A percentile compares a stretch with the other conserved stretches of the same genome.
These are phyloP conservation scores for Populus alba DNA, from an alignment of 345 rosid species.

Conservation along the genomic window DNA sequence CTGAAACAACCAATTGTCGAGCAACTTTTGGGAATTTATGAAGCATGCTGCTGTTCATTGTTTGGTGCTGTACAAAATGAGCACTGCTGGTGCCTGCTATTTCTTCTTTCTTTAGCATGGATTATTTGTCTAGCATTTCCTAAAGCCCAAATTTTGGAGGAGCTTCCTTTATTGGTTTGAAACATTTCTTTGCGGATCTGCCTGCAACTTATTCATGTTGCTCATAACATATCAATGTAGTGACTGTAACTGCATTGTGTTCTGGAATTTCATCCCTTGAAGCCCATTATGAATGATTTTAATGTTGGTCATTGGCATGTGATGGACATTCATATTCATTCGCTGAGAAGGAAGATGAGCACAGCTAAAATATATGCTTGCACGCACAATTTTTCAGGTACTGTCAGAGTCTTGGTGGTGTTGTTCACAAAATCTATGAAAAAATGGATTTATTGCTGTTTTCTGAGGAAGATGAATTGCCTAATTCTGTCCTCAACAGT, in stretches of 20 bases:
- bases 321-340: neutral
- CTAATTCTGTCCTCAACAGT: constrained; percentile 51
- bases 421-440: constrained; percentile 57
- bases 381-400: constrained; percentile 50
- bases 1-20: neutral
- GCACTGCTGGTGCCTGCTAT: neutral
- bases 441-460: constrained; percentile 76
- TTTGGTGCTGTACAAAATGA: neutral
- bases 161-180: neutral
- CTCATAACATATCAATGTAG: neutral
- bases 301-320: neutral
- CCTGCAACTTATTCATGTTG: neutral
- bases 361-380: constrained; percentile 4
- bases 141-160: neutral
- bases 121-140: neutral
- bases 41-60: neutral
- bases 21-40: neutral
- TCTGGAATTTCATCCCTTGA: neutral
- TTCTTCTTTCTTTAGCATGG: neutral
- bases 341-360: neutral
- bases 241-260: neutral
- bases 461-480: constrained; percentile 55
- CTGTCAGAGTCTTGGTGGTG: constrained; percentile 50
- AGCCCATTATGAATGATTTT: neutral
- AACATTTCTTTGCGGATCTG: neutral